Evolutionary conservation across 495 filamentous ascomycete genomes (phyloP).

Genomic region (Delitschia confertaspora): DNA sequence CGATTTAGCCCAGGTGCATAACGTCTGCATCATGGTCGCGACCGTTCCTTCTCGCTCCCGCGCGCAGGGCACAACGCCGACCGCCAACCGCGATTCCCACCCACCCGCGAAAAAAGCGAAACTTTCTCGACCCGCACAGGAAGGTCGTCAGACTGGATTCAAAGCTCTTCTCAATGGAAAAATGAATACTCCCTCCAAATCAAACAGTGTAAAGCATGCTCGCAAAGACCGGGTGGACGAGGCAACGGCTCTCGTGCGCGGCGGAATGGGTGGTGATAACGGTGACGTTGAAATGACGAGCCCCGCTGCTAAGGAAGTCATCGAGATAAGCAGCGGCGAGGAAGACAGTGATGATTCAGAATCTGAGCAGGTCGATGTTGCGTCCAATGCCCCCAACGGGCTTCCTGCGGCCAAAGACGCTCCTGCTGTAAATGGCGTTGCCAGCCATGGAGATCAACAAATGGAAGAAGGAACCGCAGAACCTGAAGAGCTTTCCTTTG

Average conservation of each 20-base stretch:
- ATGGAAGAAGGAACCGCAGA: slow-evolving; percentile 11
- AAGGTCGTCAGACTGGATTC: slow-evolving; percentile 13
- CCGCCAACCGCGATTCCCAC: slow-evolving; percentile 5
- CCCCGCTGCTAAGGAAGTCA: slow-evolving; percentile 30
- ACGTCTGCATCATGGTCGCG: slow-evolving; percentile 8
- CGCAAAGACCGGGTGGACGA: slow-evolving; percentile 63
- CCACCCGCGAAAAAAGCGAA: slow-evolving; percentile 26
- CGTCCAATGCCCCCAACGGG: slow-evolving; percentile 17
- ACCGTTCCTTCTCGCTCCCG: slow-evolving; percentile 17
- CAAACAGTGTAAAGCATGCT: slow-evolving; percentile 42
- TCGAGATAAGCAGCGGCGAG: slow-evolving; percentile 52
- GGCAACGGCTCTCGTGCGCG: slow-evolving; percentile 54
- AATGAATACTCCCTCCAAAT: slow-evolving; percentile 14
- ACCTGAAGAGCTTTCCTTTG: slow-evolving; percentile 69
- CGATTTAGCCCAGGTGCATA: slow-evolving; percentile 8
- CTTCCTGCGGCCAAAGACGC: neutral
- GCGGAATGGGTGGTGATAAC: slow-evolving; percentile 30
- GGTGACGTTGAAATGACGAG: slow-evolving; percentile 27
- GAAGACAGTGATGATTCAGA: slow-evolving; percentile 29
- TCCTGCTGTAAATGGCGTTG: slow-evolving; percentile 31
- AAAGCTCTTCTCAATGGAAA: slow-evolving; percentile 20
- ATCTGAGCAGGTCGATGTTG: slow-evolving; percentile 29
- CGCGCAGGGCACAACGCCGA: neutral
- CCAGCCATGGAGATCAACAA: slow-evolving; percentile 45
- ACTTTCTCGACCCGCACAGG: slow-evolving; percentile 12